Conservation (phyloP, 2,329 filamentous ascomycete species). For the Corniculantispora saksenae region DNA sequence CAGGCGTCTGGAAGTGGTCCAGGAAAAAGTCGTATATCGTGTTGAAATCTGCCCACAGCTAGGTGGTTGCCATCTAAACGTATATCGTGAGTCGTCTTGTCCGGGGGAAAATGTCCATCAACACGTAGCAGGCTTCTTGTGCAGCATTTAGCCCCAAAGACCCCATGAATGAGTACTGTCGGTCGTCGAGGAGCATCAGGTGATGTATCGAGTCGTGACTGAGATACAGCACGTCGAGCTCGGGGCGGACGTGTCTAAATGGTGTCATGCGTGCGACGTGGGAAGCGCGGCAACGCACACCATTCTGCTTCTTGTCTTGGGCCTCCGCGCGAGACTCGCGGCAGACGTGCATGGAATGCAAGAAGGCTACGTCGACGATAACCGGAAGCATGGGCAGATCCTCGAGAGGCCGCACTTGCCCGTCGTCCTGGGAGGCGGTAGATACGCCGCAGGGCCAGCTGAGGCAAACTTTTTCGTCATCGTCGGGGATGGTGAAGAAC, state of each 20-base stretch:
- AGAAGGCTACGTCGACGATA: conserved; percentile 9
- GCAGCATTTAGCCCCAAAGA: too few relatives aligned
- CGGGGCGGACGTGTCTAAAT: background rate
- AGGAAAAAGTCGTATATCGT: too few relatives aligned
- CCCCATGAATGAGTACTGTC: too few relatives aligned
- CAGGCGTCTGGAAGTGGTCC: too few relatives aligned
- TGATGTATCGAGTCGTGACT: conserved; percentile 1
- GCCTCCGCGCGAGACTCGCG: conserved; percentile 1
- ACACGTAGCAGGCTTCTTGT: too few relatives aligned
- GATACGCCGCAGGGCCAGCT: background rate
- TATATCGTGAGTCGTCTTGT: too few relatives aligned
- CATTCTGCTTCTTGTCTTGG: background rate
- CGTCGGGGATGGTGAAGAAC: background rate
- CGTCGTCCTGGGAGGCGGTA: background rate
- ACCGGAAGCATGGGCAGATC: conserved; percentile 10
- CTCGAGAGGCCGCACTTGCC: background rate
- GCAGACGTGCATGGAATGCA: background rate
- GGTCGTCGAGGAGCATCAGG: background rate
- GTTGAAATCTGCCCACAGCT: too few relatives aligned
- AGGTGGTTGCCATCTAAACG: too few relatives aligned
- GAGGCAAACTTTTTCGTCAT: conserved; percentile 6
- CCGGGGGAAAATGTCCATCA: too few relatives aligned
- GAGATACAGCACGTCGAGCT: conserved; percentile 10
- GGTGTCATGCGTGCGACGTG: background rate
- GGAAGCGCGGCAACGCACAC: conserved; percentile 4